These are phyloP conservation scores for Tricholoma terreum DNA, from an alignment of 768 basidiomycete species.

Conservation along the genomic window DNA sequence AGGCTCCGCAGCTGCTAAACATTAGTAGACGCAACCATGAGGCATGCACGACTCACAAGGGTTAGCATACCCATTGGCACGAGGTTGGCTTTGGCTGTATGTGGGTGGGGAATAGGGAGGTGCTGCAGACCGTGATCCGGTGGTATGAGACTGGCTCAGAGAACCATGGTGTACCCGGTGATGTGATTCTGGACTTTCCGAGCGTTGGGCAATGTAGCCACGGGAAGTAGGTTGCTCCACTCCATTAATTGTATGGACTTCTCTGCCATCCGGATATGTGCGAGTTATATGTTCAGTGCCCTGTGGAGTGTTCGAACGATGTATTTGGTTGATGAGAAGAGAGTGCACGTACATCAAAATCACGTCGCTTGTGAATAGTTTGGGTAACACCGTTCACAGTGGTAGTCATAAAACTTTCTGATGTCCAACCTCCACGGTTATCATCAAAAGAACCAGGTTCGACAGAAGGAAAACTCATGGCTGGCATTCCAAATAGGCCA, in stretches of 20 bases:
- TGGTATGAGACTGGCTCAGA: conserved; percentile 11
- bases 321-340: conserved; percentile 9
- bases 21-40: background rate
- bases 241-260: conserved; percentile 68
- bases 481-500: conserved; percentile 19
- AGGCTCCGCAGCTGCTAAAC: conserved; percentile 10
- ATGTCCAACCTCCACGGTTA: conserved; percentile 38
- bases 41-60: conserved; percentile 17
- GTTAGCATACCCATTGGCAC: conserved; percentile 6
- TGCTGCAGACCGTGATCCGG: conserved; percentile 18
- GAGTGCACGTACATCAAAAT: conserved; percentile 50
- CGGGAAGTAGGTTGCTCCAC: conserved; percentile 40
- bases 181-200: conserved; percentile 12
- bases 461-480: conserved; percentile 23
- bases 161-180: conserved; percentile 17
- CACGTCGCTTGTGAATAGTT: conserved; percentile 50
- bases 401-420: conserved; percentile 54
- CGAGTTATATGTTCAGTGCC: conserved; percentile 74
- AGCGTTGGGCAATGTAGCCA: conserved; percentile 25
- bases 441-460: conserved; percentile 28
- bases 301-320: conserved; percentile 31
- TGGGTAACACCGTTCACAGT: conserved; percentile 69
- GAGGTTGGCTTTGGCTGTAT: conserved; percentile 13
- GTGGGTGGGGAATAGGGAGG: conserved; percentile 26
- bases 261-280: conserved; percentile 62